Conservation (phyloP, 305 asterid genomes). For the Plantago coronopus region DNA sequence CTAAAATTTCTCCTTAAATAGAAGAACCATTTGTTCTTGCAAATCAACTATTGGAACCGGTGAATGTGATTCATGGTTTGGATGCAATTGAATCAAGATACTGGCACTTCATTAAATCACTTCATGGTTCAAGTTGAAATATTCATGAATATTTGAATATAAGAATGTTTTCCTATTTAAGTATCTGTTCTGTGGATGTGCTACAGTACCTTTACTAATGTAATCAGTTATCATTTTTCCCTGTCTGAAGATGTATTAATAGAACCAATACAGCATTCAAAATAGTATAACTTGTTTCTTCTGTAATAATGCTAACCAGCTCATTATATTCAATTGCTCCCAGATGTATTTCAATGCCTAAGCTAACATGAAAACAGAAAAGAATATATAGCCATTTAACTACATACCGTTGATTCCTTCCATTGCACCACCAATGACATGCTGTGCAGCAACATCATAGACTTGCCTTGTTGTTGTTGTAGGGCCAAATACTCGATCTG, state of each 20-base stretch:
- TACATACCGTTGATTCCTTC: constrained; percentile 85
- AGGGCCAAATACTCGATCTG: constrained; percentile 99
- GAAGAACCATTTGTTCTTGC: background rate
- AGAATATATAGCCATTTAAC: constrained; percentile 20
- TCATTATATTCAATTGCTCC: constrained; percentile 18
- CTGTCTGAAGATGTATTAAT: background rate
- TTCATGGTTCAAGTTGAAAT: no score
- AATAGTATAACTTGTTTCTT: constrained; percentile 20
- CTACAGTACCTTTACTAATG: constrained; percentile 4
- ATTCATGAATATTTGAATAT: no score
- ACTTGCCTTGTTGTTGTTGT: constrained; percentile 99
- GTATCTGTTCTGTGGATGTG: background rate
- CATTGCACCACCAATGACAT: constrained; percentile 88
- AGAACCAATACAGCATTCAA: constrained; percentile 12
- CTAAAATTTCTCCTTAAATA: background rate
- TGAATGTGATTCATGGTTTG: background rate
- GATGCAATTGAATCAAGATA: background rate
- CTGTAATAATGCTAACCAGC: constrained; percentile 7
- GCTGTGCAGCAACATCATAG: constrained; percentile 94
- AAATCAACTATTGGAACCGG: background rate
- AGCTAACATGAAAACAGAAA: constrained; percentile 18
- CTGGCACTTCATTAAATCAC: background rate
- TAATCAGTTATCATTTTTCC: constrained; percentile 7
- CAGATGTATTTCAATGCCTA: constrained; percentile 16
- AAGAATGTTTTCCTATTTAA: background rate